Conservation (phyloP, 306 rosid species). For the Corylus americana region DNA sequence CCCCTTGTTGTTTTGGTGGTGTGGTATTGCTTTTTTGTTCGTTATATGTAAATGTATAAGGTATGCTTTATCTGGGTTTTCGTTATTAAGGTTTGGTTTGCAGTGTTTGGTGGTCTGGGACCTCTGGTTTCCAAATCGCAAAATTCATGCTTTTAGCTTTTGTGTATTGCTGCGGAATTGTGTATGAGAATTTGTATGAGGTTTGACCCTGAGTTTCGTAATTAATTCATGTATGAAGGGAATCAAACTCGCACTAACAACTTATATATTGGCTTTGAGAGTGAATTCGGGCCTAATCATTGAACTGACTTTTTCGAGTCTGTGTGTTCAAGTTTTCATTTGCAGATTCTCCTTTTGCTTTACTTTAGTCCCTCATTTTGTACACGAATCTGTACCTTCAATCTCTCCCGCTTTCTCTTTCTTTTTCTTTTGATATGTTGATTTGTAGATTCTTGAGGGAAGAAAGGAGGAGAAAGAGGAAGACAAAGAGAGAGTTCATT, state of each 20-base stretch:
- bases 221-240: not conserved
- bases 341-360: slow-evolving; percentile 6
- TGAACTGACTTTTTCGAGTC: not conserved
- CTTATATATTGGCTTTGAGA: not conserved
- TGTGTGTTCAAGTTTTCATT: not conserved
- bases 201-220: not conserved
- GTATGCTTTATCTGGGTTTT: not conserved
- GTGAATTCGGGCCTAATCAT: not conserved
- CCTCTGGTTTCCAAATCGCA: not conserved
- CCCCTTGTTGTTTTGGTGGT: not conserved
- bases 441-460: not conserved
- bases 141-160: not conserved
- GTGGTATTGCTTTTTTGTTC: not conserved
- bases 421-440: not conserved
- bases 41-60: not conserved
- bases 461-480: slow-evolving; percentile 13
- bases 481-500: not conserved
- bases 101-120: not conserved
- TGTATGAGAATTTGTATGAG: not conserved
- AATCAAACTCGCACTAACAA: not conserved
- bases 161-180: not conserved
- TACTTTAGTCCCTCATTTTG: slow-evolving; percentile 4
- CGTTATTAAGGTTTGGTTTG: not conserved
- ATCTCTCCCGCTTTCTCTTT: not conserved
- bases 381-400: not conserved